Percentiles rank a stretch among this genome's conserved stretches.
Conservation (phyloP, 225 moss, liverwort and hornwort genomes). For the Sphagnum contortum region DNA sequence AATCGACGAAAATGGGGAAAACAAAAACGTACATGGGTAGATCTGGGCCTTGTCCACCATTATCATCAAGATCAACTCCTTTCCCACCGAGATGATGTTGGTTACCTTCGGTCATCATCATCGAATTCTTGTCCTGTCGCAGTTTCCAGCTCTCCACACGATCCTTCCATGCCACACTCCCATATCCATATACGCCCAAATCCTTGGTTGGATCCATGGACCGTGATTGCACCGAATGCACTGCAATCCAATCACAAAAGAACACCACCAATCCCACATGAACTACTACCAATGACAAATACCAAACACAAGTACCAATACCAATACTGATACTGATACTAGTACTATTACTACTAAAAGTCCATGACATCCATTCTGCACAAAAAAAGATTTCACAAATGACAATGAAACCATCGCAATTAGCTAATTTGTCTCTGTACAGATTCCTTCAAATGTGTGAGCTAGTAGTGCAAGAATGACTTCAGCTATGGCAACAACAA, state of each 20-base stretch:
- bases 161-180: constrained; percentile 85
- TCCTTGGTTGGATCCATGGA: constrained; percentile 57
- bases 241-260: background rate
- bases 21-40: constrained; percentile 48
- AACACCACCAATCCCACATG: too few species aligned
- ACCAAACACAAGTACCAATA: background rate
- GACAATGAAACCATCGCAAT: too few species aligned
- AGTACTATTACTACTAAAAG: too few species aligned
- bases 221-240: constrained; percentile 22
- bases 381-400: background rate
- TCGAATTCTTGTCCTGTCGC: constrained; percentile 65
- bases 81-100: constrained; percentile 41
- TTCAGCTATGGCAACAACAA: too few species aligned
- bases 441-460: too few species aligned
- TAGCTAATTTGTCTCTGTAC: too few species aligned
- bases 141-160: constrained; percentile 85
- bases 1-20: too few species aligned
- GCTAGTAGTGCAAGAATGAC: too few species aligned
- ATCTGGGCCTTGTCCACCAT: constrained; percentile 31
- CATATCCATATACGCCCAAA: constrained; percentile 42
- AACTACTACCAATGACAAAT: too few species aligned
- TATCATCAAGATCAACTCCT: constrained; percentile 31
- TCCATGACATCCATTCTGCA: background rate
- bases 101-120: constrained; percentile 51
- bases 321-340: too few species aligned